These are phyloP conservation scores for Populus pruinosa DNA, from an alignment of 345 rosid species.

Conservation along the genomic window DNA sequence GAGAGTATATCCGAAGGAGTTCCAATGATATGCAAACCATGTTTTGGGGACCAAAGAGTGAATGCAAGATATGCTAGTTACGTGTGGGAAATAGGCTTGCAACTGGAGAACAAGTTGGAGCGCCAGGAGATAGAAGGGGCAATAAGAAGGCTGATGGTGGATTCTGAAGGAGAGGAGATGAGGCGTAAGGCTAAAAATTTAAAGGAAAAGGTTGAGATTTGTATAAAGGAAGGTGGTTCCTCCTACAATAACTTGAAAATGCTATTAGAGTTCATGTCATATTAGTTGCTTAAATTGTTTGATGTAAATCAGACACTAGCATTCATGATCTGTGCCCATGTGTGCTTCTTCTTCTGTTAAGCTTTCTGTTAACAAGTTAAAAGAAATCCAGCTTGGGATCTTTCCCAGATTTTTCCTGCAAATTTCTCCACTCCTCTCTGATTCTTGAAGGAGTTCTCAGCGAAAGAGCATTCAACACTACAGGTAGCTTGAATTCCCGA, in stretches of 20 bases:
- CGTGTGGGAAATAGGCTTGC: constrained; percentile 41
- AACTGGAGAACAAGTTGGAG: constrained; percentile 33
- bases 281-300: not conserved
- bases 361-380: too few species aligned
- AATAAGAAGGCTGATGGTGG: constrained; percentile 12
- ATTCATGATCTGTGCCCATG: too few species aligned
- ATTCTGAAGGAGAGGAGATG: constrained; percentile 8
- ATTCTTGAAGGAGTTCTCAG: too few species aligned
- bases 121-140: not conserved
- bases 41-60: constrained; percentile 39
- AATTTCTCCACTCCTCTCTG: too few species aligned
- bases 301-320: not conserved
- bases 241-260: constrained; percentile 17
- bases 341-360: too few species aligned
- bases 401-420: too few species aligned
- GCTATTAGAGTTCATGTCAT: constrained; percentile 23
- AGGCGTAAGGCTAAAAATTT: not conserved
- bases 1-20: constrained; percentile 48
- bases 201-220: constrained; percentile 2
- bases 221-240: constrained; percentile 4
- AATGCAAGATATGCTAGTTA: constrained; percentile 36
- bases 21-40: constrained; percentile 46
- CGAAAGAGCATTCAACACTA: too few species aligned
- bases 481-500: too few species aligned
- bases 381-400: too few species aligned